Conservation (phyloP, 257 asterid species). For the Oldenlandia corymbosa region DNA sequence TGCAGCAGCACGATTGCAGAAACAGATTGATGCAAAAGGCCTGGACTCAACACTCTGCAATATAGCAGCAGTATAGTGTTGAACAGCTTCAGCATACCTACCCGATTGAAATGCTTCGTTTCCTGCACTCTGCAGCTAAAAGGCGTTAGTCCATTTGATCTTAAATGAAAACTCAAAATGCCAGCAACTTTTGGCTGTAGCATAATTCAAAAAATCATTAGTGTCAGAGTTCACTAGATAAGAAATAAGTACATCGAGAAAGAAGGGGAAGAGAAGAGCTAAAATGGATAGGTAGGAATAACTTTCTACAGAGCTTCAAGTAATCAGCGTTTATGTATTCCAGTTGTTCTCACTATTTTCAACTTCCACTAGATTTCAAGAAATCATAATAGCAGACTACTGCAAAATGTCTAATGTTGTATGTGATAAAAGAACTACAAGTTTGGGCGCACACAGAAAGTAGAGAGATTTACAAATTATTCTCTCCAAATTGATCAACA, state of each 20-base stretch:
- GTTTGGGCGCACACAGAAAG: neutral
- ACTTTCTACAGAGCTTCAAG: neutral
- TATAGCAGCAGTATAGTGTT: conserved; percentile 81
- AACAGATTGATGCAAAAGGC: conserved; percentile 89
- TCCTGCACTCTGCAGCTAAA: conserved; percentile 64
- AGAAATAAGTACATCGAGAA: neutral
- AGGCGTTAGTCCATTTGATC: neutral
- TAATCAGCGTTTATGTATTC: neutral
- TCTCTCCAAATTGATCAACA: neutral
- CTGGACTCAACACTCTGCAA: conserved; percentile 79
- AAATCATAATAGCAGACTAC: neutral
- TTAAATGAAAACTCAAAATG: conserved; percentile 7
- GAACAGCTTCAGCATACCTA: conserved; percentile 75
- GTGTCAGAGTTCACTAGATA: neutral
- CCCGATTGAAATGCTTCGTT: conserved; percentile 88
- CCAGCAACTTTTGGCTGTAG: neutral
- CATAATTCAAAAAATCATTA: neutral
- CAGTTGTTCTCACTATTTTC: no score
- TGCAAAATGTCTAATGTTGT: neutral
- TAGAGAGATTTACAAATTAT: neutral
- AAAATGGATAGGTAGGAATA: neutral
- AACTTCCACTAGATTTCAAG: neutral
- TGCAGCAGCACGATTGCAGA: conserved; percentile 95
- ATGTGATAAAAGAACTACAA: neutral
- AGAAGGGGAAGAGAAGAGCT: neutral